A percentile compares a stretch with the other conserved stretches of the same genome.
Conservation (phyloP, 1,139 yeast species). For the Sugiyamaella japonica region DNA sequence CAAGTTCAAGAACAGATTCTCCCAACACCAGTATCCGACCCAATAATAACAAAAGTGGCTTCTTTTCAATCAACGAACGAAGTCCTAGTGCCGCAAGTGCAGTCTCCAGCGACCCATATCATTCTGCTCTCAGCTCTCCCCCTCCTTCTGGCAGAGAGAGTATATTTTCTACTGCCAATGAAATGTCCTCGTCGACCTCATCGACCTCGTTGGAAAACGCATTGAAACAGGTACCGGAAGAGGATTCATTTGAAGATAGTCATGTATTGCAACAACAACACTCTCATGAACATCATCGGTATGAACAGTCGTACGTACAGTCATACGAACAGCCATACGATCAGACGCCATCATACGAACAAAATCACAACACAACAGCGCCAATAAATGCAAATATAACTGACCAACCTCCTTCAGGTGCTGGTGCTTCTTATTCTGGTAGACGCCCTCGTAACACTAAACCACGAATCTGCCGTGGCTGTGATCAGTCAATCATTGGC, state of each 20-base stretch:
- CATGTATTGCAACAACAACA: neutral
- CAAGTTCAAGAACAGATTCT: slow-evolving; percentile 13
- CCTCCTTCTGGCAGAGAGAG: slow-evolving; percentile 15
- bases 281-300: neutral
- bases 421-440: slow-evolving; percentile 9
- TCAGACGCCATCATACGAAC: no score
- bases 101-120: neutral
- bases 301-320: no score
- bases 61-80: slow-evolving; percentile 11
- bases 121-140: slow-evolving; percentile 10
- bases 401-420: neutral
- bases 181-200: slow-evolving; percentile 10
- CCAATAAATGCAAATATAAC: neutral
- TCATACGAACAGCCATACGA: no score
- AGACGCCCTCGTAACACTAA: slow-evolving; percentile 15
- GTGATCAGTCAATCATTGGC: slow-evolving; percentile 51
- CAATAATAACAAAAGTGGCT: neutral
- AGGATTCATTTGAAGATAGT: neutral
- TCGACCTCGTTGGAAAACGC: slow-evolving; percentile 7
- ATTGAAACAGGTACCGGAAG: slow-evolving; percentile 12
- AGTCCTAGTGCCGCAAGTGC: neutral
- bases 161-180: slow-evolving; percentile 15
- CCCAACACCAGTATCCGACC: neutral
- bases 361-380: no score
- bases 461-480: slow-evolving; percentile 45